These are phyloP conservation scores for Cudoniella acicularis DNA, from an alignment of 495 filamentous ascomycete genomes.

Conservation along the genomic window DNA sequence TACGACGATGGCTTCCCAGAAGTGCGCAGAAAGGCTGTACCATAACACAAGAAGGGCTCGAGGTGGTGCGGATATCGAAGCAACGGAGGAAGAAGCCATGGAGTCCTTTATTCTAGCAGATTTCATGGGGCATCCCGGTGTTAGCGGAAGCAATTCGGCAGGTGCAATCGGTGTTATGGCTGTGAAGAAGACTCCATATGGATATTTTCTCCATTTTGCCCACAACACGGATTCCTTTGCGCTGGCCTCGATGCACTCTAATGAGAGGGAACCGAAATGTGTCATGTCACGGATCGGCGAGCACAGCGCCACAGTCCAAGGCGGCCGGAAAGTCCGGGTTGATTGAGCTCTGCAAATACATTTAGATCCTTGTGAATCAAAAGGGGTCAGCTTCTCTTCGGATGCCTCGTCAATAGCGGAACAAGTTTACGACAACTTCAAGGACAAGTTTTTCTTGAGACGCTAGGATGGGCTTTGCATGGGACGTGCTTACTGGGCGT, in stretches of 20 bases:
- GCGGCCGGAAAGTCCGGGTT: slow-evolving; percentile 42
- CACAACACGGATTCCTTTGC: slow-evolving; percentile 95
- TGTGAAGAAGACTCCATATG: slow-evolving; percentile 70
- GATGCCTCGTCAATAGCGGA: too few species aligned
- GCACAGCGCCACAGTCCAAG: slow-evolving; percentile 38
- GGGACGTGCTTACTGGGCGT: too few species aligned
- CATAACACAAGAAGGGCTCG: slow-evolving; percentile 54
- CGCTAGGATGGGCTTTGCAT: too few species aligned
- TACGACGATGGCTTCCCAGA: slow-evolving; percentile 77
- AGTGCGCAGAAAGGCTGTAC: slow-evolving; percentile 74
- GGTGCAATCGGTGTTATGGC: slow-evolving; percentile 81
- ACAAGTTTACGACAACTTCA: too few species aligned
- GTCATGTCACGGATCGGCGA: slow-evolving; percentile 74
- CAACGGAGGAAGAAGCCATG: slow-evolving; percentile 70
- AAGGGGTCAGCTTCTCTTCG: too few species aligned
- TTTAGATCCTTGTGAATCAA: too few species aligned
- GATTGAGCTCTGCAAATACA: not conserved
- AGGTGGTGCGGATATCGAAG: slow-evolving; percentile 54
- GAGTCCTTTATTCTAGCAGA: slow-evolving; percentile 67
- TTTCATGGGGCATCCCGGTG: slow-evolving; percentile 81
- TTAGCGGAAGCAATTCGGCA: slow-evolving; percentile 61
- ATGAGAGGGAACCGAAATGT: slow-evolving; percentile 63
- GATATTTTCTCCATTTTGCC: slow-evolving; percentile 76
- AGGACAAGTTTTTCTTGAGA: too few species aligned
- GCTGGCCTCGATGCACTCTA: slow-evolving; percentile 78